phyloP scores from a whole-genome alignment of 805 yeast genomes.

The Saturnispora dispora region DNA sequence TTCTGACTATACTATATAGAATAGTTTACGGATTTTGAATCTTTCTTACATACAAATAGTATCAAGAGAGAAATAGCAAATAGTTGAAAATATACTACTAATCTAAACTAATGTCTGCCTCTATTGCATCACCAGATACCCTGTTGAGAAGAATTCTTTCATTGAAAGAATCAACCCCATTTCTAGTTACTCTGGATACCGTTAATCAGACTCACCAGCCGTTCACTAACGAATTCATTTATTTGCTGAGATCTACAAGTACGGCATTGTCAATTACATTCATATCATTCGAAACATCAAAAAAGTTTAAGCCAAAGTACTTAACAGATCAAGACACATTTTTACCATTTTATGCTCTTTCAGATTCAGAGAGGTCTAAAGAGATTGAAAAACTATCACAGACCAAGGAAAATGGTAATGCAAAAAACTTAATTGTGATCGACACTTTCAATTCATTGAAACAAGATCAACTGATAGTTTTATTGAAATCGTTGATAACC shows the following conservation, averaged over 20 bases:
- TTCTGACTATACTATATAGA: neutral
- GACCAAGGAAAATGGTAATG: neutral
- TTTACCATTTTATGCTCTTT: slow-evolving; percentile 37
- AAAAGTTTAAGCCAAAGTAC: slow-evolving; percentile 35
- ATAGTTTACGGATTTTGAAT: neutral
- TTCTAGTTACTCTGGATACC: slow-evolving; percentile 61
- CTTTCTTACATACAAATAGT: neutral
- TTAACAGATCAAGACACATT: slow-evolving; percentile 26
- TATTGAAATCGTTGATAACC: slow-evolving; percentile 26
- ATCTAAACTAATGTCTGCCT: slow-evolving; percentile 18
- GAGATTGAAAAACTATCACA: slow-evolving; percentile 3
- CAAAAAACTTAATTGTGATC: slow-evolving; percentile 38
- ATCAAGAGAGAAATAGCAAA: neutral
- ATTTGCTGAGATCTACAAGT: slow-evolving; percentile 27
- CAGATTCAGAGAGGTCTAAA: slow-evolving; percentile 10
- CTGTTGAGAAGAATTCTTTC: slow-evolving; percentile 58
- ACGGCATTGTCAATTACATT: slow-evolving; percentile 32
- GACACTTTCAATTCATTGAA: slow-evolving; percentile 60
- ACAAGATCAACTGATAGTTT: slow-evolving; percentile 33
- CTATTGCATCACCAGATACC: slow-evolving; percentile 34
- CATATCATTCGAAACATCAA: slow-evolving; percentile 59
- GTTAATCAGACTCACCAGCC: slow-evolving; percentile 55
- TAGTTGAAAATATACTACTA: neutral
- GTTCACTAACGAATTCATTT: slow-evolving; percentile 50
- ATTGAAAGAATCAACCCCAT: slow-evolving; percentile 66